Percentiles rank a stretch among this genome's conserved stretches.
Evolutionary conservation across 2,329 filamentous ascomycete genomes (phyloP).

Genomic region (Karstenula rhodostoma): DNA sequence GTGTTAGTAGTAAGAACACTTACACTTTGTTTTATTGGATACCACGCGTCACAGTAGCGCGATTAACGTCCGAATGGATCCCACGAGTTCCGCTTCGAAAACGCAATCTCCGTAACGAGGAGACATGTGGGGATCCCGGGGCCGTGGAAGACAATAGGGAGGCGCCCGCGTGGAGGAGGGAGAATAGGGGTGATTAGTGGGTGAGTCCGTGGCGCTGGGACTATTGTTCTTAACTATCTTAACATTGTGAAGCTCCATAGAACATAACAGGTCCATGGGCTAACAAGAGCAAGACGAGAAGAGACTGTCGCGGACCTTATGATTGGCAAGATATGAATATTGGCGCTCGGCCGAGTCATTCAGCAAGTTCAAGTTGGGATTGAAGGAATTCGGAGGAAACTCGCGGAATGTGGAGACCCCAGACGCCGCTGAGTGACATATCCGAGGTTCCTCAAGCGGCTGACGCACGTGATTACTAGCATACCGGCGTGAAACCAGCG

Average conservation of each 20-base stretch:
- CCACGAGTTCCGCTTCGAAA: neutral
- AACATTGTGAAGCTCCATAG: too few species aligned
- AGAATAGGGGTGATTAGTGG: too few species aligned
- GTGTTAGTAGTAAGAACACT: neutral
- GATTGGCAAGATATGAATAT: neutral
- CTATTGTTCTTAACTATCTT: too few species aligned
- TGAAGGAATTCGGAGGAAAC: constrained; percentile 8
- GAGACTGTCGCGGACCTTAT: neutral
- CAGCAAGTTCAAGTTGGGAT: neutral
- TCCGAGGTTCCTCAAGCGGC: neutral
- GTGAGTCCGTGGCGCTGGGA: too few species aligned
- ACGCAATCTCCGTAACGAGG: neutral
- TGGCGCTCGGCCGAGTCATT: neutral
- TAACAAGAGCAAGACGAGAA: neutral
- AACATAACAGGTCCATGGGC: too few species aligned
- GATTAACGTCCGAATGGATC: neutral
- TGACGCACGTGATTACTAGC: constrained; percentile 7
- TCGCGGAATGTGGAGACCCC: constrained; percentile 8
- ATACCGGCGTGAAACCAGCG: neutral
- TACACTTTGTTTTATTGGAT: neutral
- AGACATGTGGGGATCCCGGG: too few species aligned
- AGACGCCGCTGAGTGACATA: neutral
- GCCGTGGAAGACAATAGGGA: too few species aligned
- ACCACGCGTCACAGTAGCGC: neutral
- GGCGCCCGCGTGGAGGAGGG: too few species aligned